Conservation (phyloP, 805 yeast species). For the Candida pini region DNA sequence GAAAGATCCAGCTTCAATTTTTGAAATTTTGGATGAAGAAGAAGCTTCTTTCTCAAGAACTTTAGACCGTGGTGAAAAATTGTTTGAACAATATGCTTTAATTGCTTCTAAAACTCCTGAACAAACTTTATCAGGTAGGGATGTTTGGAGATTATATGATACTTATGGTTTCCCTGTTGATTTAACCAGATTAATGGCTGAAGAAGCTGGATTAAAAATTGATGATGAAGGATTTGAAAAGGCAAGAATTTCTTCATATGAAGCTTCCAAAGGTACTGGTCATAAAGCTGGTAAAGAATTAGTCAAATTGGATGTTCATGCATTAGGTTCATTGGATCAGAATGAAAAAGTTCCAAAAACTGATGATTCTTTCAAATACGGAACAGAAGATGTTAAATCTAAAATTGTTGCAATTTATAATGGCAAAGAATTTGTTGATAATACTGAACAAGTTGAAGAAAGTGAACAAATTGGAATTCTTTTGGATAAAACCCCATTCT, state of each 20-base stretch:
- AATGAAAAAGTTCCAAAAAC: slow-evolving; percentile 66
- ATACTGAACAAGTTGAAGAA: slow-evolving; percentile 30
- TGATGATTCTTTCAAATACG: slow-evolving; percentile 77
- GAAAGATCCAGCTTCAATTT: slow-evolving; percentile 64
- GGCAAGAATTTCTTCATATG: slow-evolving; percentile 84
- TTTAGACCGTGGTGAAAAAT: slow-evolving; percentile 94
- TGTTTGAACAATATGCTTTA: slow-evolving; percentile 89
- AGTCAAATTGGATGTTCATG: slow-evolving; percentile 87
- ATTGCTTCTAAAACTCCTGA: slow-evolving; percentile 70
- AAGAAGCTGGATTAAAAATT: slow-evolving; percentile 88
- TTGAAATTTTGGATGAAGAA: slow-evolving; percentile 92
- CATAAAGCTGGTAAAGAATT: slow-evolving; percentile 46
- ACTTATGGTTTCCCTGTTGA: slow-evolving; percentile 99
- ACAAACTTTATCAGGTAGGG: slow-evolving; percentile 81
- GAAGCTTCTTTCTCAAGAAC: slow-evolving; percentile 94
- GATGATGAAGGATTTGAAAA: slow-evolving; percentile 90
- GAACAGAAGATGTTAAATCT: slow-evolving; percentile 62
- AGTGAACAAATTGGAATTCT: slow-evolving; percentile 68
- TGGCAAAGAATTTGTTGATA: slow-evolving; percentile 55
- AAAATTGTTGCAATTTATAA: slow-evolving; percentile 66
- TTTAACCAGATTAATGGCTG: slow-evolving; percentile 96
- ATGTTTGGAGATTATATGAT: slow-evolving; percentile 97
- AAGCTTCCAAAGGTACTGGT: slow-evolving; percentile 90
- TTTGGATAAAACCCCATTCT: slow-evolving; percentile 87
- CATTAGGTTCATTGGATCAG: slow-evolving; percentile 64